Conservation (phyloP, 2,329 filamentous ascomycete species). For the Drechslera avenae region DNA sequence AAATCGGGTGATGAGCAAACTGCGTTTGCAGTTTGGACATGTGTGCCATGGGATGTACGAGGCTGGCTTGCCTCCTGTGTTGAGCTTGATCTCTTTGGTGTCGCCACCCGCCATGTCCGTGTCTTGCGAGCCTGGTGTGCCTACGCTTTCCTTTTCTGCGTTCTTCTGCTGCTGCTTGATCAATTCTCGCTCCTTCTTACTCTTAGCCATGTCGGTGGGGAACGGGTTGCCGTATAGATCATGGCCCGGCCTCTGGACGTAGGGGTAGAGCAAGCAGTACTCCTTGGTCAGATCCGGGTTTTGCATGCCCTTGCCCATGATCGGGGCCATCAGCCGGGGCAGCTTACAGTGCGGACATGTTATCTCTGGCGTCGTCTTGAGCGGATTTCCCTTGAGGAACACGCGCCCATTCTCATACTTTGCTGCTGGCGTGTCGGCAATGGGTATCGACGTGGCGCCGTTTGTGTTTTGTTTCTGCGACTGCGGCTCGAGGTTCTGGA, state of each 20-base stretch:
- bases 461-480: slow-evolving; percentile 37
- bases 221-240: slow-evolving; percentile 85
- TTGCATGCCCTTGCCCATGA: slow-evolving; percentile 71
- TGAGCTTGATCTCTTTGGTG: slow-evolving; percentile 54
- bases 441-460: slow-evolving; percentile 58
- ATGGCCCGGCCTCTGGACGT: slow-evolving; percentile 74
- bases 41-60: slow-evolving; percentile 59
- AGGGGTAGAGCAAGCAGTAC: slow-evolving; percentile 81
- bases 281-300: slow-evolving; percentile 63
- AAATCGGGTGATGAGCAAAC: slow-evolving; percentile 64
- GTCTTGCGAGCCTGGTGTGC: slow-evolving; percentile 54
- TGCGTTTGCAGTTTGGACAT: slow-evolving; percentile 66
- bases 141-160: slow-evolving; percentile 51
- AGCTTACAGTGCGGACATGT: slow-evolving; percentile 76
- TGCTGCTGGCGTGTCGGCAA: slow-evolving; percentile 66
- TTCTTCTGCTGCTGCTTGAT: slow-evolving; percentile 51
- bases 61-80: slow-evolving; percentile 53
- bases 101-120: slow-evolving; percentile 45
- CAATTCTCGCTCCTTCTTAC: slow-evolving; percentile 71
- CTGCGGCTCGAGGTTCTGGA: slow-evolving; percentile 42
- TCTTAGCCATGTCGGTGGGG: slow-evolving; percentile 75
- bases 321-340: slow-evolving; percentile 73
- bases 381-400: slow-evolving; percentile 71
- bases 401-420: slow-evolving; percentile 73
- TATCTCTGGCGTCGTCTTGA: slow-evolving; percentile 73